These are phyloP conservation scores for Termitomyces sp. DNA, from an alignment of 768 basidiomycete genomes.

Conservation along the genomic window DNA sequence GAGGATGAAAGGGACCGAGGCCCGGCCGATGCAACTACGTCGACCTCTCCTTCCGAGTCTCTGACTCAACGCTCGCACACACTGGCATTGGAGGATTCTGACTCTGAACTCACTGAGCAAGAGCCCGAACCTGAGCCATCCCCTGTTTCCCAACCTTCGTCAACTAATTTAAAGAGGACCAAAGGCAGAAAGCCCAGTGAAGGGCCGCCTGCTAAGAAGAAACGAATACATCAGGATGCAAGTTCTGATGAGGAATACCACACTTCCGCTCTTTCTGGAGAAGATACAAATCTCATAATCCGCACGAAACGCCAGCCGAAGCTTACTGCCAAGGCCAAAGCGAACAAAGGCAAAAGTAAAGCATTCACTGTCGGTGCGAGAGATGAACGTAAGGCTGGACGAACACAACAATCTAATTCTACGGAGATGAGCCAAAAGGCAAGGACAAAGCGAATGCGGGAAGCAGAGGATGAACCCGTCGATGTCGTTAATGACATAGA, in stretches of 20 bases:
- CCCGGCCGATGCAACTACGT: not conserved
- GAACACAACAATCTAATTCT: conserved; percentile 32
- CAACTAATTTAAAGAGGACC: conserved; percentile 1
- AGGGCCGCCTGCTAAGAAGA: conserved; percentile 12
- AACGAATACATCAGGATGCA: conserved; percentile 16
- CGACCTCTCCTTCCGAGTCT: conserved; percentile 3
- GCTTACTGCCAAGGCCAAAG: conserved; percentile 22
- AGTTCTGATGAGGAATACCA: conserved; percentile 19
- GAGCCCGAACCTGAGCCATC: conserved; percentile 4
- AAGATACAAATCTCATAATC: conserved; percentile 4
- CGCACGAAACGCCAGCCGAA: conserved; percentile 12
- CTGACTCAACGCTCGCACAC: conserved; percentile 4
- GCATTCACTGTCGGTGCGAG: conserved; percentile 3
- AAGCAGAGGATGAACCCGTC: conserved; percentile 25
- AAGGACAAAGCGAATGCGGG: conserved; percentile 26
- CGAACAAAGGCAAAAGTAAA: conserved; percentile 9
- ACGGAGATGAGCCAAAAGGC: conserved; percentile 16
- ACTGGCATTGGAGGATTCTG: conserved; percentile 6
- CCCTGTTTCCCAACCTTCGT: conserved; percentile 2
- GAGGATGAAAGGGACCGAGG: conserved; percentile 16
- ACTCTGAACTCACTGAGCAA: conserved; percentile 1
- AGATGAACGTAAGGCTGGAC: conserved; percentile 29
- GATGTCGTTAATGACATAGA: conserved; percentile 27
- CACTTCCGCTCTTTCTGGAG: conserved; percentile 5
- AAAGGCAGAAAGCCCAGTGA: conserved; percentile 5